phyloP scores from a whole-genome alignment of 2,329 filamentous ascomycete species.

The Exophiala oligosperma region DNA sequence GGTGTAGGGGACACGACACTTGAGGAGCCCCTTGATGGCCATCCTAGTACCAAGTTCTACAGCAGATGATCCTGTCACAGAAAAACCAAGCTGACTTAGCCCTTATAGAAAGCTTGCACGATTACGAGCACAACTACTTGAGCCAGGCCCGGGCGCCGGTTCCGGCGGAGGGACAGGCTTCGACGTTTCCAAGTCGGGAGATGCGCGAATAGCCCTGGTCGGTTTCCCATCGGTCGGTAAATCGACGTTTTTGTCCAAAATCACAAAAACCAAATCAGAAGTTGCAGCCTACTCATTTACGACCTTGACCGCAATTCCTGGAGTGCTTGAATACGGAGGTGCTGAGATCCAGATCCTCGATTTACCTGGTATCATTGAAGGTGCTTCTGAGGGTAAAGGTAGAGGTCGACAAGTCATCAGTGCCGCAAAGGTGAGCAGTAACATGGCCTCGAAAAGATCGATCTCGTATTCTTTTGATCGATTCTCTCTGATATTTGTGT shows the following conservation, averaged over 20 bases:
- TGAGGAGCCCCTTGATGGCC: no score
- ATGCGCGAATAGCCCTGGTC: conserved; percentile 93
- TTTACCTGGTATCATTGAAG: conserved; percentile 97
- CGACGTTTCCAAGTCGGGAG: conserved; percentile 92
- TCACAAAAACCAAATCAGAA: conserved; percentile 96
- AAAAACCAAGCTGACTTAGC: conserved; percentile 3
- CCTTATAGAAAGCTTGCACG: conserved; percentile 82
- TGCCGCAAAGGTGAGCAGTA: conserved; percentile 69
- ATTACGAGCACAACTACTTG: conserved; percentile 88
- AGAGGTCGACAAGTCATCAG: conserved; percentile 95
- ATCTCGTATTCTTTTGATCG: background rate
- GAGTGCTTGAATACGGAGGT: conserved; percentile 94
- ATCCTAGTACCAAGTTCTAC: no score
- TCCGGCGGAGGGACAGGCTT: conserved; percentile 77
- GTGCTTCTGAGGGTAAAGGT: conserved; percentile 92
- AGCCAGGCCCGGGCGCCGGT: conserved; percentile 78
- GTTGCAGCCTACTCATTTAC: conserved; percentile 97
- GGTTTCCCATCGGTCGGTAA: conserved; percentile 99
- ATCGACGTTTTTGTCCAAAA: conserved; percentile 97
- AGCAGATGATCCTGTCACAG: no score
- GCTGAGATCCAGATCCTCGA: conserved; percentile 98
- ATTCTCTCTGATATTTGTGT: background rate
- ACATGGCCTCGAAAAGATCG: background rate
- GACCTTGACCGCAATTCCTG: conserved; percentile 93
- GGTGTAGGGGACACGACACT: no score